phyloP scores from a whole-genome alignment of 805 yeast species.

The Myxozyma udenii region DNA sequence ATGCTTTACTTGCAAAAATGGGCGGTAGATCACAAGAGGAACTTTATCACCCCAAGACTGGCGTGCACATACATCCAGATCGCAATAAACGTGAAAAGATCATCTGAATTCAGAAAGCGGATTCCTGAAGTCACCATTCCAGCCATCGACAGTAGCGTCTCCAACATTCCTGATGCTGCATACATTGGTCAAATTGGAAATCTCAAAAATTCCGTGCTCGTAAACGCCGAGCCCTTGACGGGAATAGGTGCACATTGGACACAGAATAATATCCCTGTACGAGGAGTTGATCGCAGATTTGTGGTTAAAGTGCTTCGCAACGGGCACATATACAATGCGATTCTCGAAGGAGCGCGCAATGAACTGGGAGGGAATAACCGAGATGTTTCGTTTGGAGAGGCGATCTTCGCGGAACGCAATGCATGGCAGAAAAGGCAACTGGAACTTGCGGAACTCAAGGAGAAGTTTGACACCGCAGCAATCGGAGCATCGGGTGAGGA shows the following conservation, averaged over 20 bases:
- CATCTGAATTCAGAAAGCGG: slow-evolving; percentile 30
- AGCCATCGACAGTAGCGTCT: slow-evolving; percentile 41
- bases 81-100: slow-evolving; percentile 56
- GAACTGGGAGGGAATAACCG: background rate
- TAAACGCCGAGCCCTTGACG: background rate
- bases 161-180: slow-evolving; percentile 39
- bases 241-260: background rate
- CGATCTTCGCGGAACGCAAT: background rate
- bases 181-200: slow-evolving; percentile 20
- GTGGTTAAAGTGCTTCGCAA: background rate
- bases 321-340: background rate
- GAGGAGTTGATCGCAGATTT: background rate
- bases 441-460: slow-evolving; percentile 42
- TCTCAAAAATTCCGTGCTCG: slow-evolving; percentile 1
- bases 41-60: slow-evolving; percentile 43
- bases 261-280: background rate
- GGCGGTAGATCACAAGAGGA: slow-evolving; percentile 40
- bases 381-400: background rate
- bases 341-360: background rate
- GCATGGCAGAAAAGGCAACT: background rate
- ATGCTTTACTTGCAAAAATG: slow-evolving; percentile 53
- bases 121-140: slow-evolving; percentile 42
- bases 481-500: slow-evolving; percentile 50
- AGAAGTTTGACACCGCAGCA: slow-evolving; percentile 59
- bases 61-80: slow-evolving; percentile 55